These are phyloP conservation scores for Phytopythium litorale DNA, from an alignment of 352 stramenopile genomes.

Conservation along the genomic window DNA sequence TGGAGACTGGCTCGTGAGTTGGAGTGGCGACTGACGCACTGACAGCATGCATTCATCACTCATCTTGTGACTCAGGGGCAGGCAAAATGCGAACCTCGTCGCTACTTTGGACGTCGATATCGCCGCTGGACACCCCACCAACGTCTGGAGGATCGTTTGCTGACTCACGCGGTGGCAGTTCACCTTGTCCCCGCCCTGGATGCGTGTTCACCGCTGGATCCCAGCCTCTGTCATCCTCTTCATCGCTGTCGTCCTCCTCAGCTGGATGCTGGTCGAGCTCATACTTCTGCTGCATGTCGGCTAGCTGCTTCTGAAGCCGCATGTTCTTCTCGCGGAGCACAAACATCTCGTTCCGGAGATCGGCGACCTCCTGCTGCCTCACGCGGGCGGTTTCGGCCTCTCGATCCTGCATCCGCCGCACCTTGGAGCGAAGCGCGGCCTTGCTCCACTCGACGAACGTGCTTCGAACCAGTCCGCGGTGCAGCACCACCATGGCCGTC, in stretches of 20 bases:
- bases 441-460: conserved; percentile 57
- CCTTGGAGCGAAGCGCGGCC: conserved; percentile 14
- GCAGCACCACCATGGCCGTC: conserved; percentile 46
- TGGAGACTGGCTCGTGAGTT: not conserved
- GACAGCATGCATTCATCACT: not conserved
- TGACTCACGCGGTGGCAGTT: not conserved
- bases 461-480: conserved; percentile 39
- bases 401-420: conserved; percentile 20
- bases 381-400: conserved; percentile 18
- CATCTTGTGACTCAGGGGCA: not conserved
- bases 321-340: conserved; percentile 29
- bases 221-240: not conserved
- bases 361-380: conserved; percentile 27
- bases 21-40: not conserved
- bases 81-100: too few species aligned
- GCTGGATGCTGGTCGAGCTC: not conserved
- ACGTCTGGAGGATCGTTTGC: not conserved
- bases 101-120: not conserved
- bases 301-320: conserved; percentile 12
- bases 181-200: not conserved
- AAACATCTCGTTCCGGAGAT: conserved; percentile 37
- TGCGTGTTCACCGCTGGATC: not conserved
- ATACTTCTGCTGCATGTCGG: not conserved
- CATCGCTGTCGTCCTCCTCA: not conserved
- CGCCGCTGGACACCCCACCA: not conserved